Base-by-base conservation (phyloP, 2,329 filamentous ascomycete species). In the Ascomycota sp. region DNA sequence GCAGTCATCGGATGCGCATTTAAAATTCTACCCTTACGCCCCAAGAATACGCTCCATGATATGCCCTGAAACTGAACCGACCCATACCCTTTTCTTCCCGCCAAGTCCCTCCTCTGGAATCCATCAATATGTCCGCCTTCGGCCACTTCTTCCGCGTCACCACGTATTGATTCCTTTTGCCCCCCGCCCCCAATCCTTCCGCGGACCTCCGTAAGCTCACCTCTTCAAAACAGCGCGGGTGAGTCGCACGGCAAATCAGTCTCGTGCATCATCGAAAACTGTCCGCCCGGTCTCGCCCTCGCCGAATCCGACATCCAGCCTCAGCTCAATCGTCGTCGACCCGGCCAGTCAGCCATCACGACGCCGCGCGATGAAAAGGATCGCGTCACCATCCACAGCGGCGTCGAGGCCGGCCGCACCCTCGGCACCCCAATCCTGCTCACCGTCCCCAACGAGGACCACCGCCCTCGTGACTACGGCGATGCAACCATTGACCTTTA, bases 331-430 rank as follows among this genome's bases (percentile, higher is more conserved):
- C 75, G 86, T 39, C 70, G 86, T 36, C 69, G 86, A 35, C 86
- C 86, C 5, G 86, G 86, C 27, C 86, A 98, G 56, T 81, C 73
- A 41, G 72, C 74, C 37, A 77, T 95, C 45, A 92, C 83, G 3
- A 95, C 89, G 1, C 86, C 86, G 12, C 72, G 89, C 41, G 72
- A 94, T 52, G 86, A 95, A 56, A 86, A 86, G 53, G 89, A 95
- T 53, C 63, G 65, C 29, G 85, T 95, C 17, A 70, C 83, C 44
- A 94, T 95, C 43, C 81, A 93, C 55, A 92, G 82, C 3, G 86
- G 86, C 29, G 86, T 77, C 28, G 89, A 95, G 53, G 79, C 79
- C 44, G 86, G 89, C 27, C 59, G 86, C 41, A 93, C 85, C 4
- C 62, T 94, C 30, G 86, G 89, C 30, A 92, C 85, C 3, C 89